phyloP scores from a whole-genome alignment of 2,329 filamentous ascomycete genomes.

The Aspergillus aculeatinus region DNA sequence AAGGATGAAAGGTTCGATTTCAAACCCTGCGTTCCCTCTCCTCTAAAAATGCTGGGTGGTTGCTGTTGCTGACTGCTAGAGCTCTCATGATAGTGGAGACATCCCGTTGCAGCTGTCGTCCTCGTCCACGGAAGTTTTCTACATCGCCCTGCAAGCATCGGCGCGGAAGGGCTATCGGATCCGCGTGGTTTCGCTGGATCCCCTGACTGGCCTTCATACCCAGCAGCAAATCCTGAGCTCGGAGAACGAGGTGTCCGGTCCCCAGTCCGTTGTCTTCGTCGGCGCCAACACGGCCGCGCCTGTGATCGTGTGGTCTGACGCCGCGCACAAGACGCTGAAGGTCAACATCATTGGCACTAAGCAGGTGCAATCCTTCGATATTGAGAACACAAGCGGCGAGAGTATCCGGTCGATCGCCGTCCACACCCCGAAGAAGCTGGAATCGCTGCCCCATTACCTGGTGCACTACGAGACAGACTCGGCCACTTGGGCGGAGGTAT shows the following conservation, averaged over 20 bases:
- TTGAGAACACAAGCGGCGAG: constrained; percentile 43
- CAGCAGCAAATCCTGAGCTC: constrained; percentile 71
- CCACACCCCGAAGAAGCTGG: constrained; percentile 70
- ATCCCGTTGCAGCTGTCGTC: constrained; percentile 72
- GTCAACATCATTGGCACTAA: constrained; percentile 47
- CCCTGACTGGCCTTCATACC: constrained; percentile 67
- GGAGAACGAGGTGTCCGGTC: constrained; percentile 65
- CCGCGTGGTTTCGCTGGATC: constrained; percentile 72
- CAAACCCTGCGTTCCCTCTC: neutral
- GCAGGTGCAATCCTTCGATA: constrained; percentile 37
- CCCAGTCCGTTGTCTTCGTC: constrained; percentile 42
- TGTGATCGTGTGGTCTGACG: constrained; percentile 48
- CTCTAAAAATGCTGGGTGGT: neutral
- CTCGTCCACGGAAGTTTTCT: constrained; percentile 68
- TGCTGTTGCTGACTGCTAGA: neutral
- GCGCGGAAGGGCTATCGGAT: constrained; percentile 69
- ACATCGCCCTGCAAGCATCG: constrained; percentile 70
- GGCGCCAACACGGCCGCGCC: constrained; percentile 43
- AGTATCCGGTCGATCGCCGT: constrained; percentile 59
- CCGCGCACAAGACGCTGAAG: constrained; percentile 44
- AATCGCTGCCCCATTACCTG: constrained; percentile 77
- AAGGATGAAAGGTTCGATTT: constrained; percentile 56
- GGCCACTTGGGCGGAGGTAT: constrained; percentile 81
- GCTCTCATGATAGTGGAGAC: constrained; percentile 55
- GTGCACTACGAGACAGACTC: constrained; percentile 72